phyloP scores from a whole-genome alignment of 2,329 filamentous ascomycete species.

The Aureobasidium sp. region DNA sequence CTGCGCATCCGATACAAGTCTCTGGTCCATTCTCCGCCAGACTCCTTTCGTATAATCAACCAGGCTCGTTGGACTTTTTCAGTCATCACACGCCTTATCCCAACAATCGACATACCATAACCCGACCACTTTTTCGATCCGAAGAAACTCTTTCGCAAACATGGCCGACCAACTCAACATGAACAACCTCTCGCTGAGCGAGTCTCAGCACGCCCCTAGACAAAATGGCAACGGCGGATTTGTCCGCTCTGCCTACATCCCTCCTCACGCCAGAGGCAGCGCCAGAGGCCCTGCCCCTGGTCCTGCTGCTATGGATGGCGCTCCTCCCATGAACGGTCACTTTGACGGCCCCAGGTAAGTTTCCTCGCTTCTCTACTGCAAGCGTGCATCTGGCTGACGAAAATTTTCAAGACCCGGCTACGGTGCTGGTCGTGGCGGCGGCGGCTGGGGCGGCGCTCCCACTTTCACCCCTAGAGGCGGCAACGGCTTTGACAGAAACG shows the following conservation, averaged over 20 bases:
- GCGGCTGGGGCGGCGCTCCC: slow-evolving; percentile 47
- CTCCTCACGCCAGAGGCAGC: slow-evolving; percentile 70
- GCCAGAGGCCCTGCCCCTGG: slow-evolving; percentile 34
- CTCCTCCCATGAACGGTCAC: slow-evolving; percentile 41
- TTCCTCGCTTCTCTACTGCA: background rate
- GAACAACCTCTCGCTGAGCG: slow-evolving; percentile 63
- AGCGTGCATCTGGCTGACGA: slow-evolving; percentile 21
- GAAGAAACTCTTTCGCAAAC: slow-evolving; percentile 13
- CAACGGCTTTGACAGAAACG: slow-evolving; percentile 54
- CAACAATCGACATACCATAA: background rate
- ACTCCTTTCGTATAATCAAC: slow-evolving; percentile 7
- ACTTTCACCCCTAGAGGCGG: slow-evolving; percentile 48
- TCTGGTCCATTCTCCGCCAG: background rate
- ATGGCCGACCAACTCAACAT: slow-evolving; percentile 86
- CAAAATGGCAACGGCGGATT: slow-evolving; percentile 36
- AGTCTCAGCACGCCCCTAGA: slow-evolving; percentile 53
- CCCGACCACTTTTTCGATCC: background rate
- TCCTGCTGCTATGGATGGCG: slow-evolving; percentile 31
- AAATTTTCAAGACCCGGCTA: slow-evolving; percentile 33
- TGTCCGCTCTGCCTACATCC: slow-evolving; percentile 70
- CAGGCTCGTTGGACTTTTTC: background rate
- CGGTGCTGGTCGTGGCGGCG: slow-evolving; percentile 31
- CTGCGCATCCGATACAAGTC: slow-evolving; percentile 13
- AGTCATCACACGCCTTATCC: slow-evolving; percentile 5
- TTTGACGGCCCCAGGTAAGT: slow-evolving; percentile 45